Evolutionary conservation across 495 filamentous ascomycete species (phyloP).

Genomic region (Haplographium delicatum): DNA sequence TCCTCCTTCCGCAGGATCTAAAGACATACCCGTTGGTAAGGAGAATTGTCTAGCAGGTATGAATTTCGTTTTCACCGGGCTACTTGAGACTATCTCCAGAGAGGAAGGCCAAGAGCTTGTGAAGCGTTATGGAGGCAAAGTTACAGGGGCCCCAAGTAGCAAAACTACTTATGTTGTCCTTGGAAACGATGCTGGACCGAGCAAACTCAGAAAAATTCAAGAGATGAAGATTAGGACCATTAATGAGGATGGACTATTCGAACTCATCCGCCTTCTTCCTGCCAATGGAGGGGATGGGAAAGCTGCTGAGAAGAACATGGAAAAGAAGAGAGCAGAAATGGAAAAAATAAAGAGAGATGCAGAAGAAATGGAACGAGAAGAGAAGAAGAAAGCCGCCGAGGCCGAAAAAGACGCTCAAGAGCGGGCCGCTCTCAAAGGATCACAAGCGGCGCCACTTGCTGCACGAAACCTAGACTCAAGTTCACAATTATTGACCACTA

Average conservation of each 20-base stretch:
- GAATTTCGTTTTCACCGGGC: slow-evolving; percentile 94
- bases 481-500: slow-evolving; percentile 83
- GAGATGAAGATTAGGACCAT: slow-evolving; percentile 79
- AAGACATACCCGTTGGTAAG: slow-evolving; percentile 74
- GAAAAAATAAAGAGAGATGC: slow-evolving; percentile 72
- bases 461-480: slow-evolving; percentile 27
- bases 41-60: slow-evolving; percentile 92
- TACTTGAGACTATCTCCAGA: slow-evolving; percentile 70
- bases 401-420: slow-evolving; percentile 44
- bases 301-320: slow-evolving; percentile 75
- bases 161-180: slow-evolving; percentile 94
- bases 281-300: slow-evolving; percentile 81
- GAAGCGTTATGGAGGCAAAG: slow-evolving; percentile 89
- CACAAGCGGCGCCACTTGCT: slow-evolving; percentile 29
- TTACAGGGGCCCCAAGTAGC: slow-evolving; percentile 75
- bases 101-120: slow-evolving; percentile 85
- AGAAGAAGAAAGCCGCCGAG: slow-evolving; percentile 47
- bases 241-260: slow-evolving; percentile 85
- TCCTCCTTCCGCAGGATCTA: slow-evolving; percentile 55
- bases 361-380: slow-evolving; percentile 70
- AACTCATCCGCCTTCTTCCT: slow-evolving; percentile 77
- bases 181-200: slow-evolving; percentile 85
- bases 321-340: slow-evolving; percentile 77
- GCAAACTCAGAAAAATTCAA: slow-evolving; percentile 84
- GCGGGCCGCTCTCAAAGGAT: slow-evolving; percentile 28